Evolutionary conservation across 202 grass and related monocot genomes (phyloP).

Genomic region (Miscanthus sacchariflorus): DNA sequence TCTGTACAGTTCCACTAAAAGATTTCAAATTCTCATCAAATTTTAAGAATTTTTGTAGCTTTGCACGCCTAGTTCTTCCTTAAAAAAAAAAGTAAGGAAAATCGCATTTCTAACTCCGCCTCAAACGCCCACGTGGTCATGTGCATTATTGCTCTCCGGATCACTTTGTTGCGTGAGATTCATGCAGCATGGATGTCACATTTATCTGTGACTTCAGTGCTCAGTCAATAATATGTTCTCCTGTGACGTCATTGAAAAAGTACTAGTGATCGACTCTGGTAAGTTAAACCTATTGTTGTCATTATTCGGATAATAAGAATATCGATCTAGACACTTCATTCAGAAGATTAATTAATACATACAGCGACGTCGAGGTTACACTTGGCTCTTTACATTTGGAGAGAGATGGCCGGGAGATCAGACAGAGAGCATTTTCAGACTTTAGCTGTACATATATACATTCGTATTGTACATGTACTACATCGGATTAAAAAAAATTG

Average conservation of each 20-base stretch:
- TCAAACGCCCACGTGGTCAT: too few species aligned
- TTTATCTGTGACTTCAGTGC: neutral
- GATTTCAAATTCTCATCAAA: too few species aligned
- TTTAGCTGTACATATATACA: neutral
- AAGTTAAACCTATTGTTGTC: neutral
- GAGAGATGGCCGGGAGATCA: neutral
- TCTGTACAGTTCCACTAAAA: too few species aligned
- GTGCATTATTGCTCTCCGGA: too few species aligned
- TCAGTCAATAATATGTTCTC: neutral
- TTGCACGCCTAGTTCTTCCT: too few species aligned
- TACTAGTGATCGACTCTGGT: neutral
- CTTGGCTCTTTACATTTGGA: conserved; percentile 13
- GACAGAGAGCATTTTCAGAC: neutral
- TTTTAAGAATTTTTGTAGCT: too few species aligned
- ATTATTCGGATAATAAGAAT: conserved; percentile 7
- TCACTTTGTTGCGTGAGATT: neutral
- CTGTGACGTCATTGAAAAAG: too few species aligned
- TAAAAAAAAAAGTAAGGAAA: too few species aligned
- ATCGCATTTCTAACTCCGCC: too few species aligned
- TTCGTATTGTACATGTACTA: too few species aligned
- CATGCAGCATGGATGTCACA: neutral
- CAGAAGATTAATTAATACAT: neutral
- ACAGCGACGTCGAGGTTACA: neutral
- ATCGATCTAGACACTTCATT: neutral
- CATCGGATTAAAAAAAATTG: neutral